Base-by-base conservation (phyloP, 495 filamentous ascomycete species). In the Tricharina praecox region DNA sequence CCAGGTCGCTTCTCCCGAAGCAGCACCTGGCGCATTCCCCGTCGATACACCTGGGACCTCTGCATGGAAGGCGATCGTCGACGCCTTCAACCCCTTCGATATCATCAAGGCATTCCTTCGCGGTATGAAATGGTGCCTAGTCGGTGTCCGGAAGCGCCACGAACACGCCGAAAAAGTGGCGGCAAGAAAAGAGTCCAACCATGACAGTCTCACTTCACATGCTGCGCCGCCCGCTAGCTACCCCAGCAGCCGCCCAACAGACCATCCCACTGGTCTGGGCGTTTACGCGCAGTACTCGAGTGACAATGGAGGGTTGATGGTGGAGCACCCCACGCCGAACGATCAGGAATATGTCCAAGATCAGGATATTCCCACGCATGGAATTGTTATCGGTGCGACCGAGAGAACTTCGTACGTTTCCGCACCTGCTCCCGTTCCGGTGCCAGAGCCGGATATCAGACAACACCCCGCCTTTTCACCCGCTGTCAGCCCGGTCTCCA, bases 71-170 rank as follows among this genome's bases (percentile, higher is more conserved):
- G 81, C 82, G 9, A 63, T 88, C 3, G 55, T 67, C 16, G 77
- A 88, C 51, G 77, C 83, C 3, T 74, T 90, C 65, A 92, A 92
- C 56, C 71, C 82, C 16, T 81, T 83, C 74, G 86, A 94, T 58
- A 69, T 93, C 32, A 54, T 86, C 46, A 88, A 85, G 63, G 81
- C 80, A 8, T 70, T 80, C 28, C 79, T 76, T 5, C 73, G 86
- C 19, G 78, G 81, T 19, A 77, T 83, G 52, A 73, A 77, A 51
- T 94, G 86, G 86, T 62, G 90, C 15, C 75, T 85, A 37, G 75
- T 85, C 8, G 83, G 86, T 28, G 68, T 72, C 32, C 77, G 75
- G 57, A 51, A 56, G 51, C 66, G 72, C 26, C 60, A 62, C 26
- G 51, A 64, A 18, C 68, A 74, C 9, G 45, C 36, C 9, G 49